A percentile compares a stretch with the other conserved stretches of the same genome.
phyloP scores from a whole-genome alignment of 2,329 filamentous ascomycete genomes.

The Monosporascus sp. region DNA sequence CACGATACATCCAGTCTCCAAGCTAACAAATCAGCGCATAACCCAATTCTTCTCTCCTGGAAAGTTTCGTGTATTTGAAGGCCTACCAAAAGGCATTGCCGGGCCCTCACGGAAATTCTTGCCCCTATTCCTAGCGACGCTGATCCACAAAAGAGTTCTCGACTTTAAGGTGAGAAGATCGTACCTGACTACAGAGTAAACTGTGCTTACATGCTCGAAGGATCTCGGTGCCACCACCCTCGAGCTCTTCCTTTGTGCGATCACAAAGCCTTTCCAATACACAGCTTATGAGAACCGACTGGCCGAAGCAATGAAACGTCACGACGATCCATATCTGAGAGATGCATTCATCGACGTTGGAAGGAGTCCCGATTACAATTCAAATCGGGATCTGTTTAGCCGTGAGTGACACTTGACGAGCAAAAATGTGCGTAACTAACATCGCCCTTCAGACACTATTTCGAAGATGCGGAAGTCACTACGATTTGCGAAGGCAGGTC shows the following conservation, averaged over 20 bases:
- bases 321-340: constrained; percentile 39
- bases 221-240: constrained; percentile 40
- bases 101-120: constrained; percentile 40
- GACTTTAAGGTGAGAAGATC: constrained; percentile 35
- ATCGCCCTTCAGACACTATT: constrained; percentile 29
- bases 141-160: constrained; percentile 43
- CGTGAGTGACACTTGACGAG: constrained; percentile 24
- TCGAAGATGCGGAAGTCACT: constrained; percentile 46
- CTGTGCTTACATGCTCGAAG: constrained; percentile 15
- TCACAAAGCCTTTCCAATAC: constrained; percentile 44
- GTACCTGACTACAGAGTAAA: neutral
- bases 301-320: constrained; percentile 39
- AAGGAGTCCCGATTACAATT: constrained; percentile 41
- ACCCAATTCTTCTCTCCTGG: constrained; percentile 41
- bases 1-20: constrained; percentile 5
- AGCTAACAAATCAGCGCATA: constrained; percentile 30
- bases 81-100: constrained; percentile 32
- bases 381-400: constrained; percentile 46
- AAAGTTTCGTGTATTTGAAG: constrained; percentile 47
- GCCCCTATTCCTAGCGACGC: constrained; percentile 45
- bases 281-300: constrained; percentile 47
- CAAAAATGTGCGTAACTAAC: constrained; percentile 5
- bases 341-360: constrained; percentile 32
- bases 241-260: constrained; percentile 48
- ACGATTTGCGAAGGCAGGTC: constrained; percentile 31